Conservation (phyloP, 1,284 basidiomycete species). For the Puccinia horiana region DNA sequence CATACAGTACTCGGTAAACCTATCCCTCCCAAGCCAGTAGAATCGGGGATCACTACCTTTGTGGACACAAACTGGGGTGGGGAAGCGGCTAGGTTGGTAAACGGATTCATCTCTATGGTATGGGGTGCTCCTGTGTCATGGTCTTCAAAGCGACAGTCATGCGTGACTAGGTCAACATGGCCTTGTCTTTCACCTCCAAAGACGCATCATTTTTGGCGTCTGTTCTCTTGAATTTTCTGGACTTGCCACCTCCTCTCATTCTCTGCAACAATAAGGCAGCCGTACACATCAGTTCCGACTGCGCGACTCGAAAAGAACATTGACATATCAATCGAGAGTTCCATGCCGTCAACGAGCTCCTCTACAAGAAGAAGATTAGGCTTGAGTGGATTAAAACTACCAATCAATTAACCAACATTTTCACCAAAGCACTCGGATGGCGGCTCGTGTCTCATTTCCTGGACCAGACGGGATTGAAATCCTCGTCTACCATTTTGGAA, state of each 20-base stretch:
- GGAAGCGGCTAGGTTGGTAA: background rate
- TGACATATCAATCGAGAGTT: conserved; percentile 11
- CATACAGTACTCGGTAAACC: background rate
- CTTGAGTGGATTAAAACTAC: background rate
- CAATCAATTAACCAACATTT: background rate
- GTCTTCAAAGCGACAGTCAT: conserved; percentile 15
- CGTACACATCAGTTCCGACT: background rate
- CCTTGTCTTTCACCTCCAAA: background rate
- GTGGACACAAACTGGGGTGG: conserved; percentile 15
- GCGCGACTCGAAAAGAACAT: background rate
- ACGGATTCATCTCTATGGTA: background rate
- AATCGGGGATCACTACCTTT: background rate
- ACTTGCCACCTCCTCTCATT: background rate
- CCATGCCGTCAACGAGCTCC: background rate
- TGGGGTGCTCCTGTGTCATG: conserved; percentile 14
- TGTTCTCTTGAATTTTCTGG: background rate
- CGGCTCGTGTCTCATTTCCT: background rate
- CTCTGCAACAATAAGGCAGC: background rate
- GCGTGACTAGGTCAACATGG: conserved; percentile 12
- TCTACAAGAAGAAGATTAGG: background rate
- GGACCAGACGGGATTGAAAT: background rate
- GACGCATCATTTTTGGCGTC: background rate
- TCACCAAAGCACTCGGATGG: conserved; percentile 6
- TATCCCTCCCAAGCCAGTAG: background rate
- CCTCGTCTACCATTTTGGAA: background rate